Evolutionary conservation across 495 filamentous ascomycete genomes (phyloP).

Genomic region (Lasiosphaeria miniovina): DNA sequence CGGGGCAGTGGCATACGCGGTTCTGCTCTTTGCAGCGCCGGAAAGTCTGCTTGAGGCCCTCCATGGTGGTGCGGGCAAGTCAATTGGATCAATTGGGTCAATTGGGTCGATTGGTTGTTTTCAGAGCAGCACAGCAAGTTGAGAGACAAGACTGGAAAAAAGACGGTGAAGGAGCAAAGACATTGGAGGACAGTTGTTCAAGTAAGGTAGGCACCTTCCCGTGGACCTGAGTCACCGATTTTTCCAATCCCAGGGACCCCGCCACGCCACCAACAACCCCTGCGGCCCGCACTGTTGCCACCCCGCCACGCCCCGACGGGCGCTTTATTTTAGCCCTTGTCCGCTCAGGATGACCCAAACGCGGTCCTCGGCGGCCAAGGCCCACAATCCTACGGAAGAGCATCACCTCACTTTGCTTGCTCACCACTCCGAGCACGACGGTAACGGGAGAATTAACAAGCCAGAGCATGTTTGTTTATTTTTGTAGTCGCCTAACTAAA

Average conservation of each 20-base stretch:
- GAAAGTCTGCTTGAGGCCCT: conserved; percentile 82
- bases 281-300: too few species aligned
- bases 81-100: conserved; percentile 10
- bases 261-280: background rate
- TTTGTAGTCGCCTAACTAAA: too few species aligned
- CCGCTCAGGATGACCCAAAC: too few species aligned
- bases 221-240: conserved; percentile 2
- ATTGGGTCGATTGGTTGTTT: too few species aligned
- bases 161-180: background rate
- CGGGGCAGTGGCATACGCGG: conserved; percentile 51
- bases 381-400: too few species aligned
- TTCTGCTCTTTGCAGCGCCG: conserved; percentile 77
- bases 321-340: background rate
- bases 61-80: conserved; percentile 43
- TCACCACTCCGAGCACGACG: too few species aligned
- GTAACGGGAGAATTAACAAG: too few species aligned
- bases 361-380: too few species aligned
- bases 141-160: background rate
- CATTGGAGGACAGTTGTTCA: background rate
- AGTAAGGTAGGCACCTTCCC: background rate
- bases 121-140: too few species aligned
- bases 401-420: too few species aligned
- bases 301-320: too few species aligned
- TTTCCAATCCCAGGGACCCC: background rate
- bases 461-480: too few species aligned